Evolutionary conservation across 495 filamentous ascomycete genomes (phyloP), one percentile per base, ranked within the genome.

Genomic region (Penicillium canescens): DNA sequence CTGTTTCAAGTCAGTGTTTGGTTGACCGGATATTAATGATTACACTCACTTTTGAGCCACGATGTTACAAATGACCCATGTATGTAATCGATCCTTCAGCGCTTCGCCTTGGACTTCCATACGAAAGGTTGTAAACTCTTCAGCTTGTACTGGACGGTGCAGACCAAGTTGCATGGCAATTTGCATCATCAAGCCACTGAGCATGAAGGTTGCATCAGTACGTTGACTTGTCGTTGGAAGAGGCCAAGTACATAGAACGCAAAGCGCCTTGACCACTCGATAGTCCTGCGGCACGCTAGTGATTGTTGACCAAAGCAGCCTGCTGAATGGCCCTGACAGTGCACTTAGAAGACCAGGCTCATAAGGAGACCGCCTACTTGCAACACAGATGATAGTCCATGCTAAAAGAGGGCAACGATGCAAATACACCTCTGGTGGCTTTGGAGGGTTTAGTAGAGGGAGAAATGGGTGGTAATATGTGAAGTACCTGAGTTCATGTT

Each of bases 111-210:
- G 86, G 20, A 93, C 80, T 55, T 92, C 87, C 49, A 96, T 85
- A 6, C 83, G 86, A 43, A 91, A 88, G 2, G 89, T 83, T 0
- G 89, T 89, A 70, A 96, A 97, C 65, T 97, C 92, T 70, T 96
- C 90, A 6, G 90, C 86, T 68, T 96, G 89, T 42, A 89, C 90
- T 2, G 92, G 92, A 33, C 91, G 86, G 61, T 97, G 92, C 46
- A 97, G 77, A 12, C 92, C 92, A 49, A 93, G 83, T 48, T 93
- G 90, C 70, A 92, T 92, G 12, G 92, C 92, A 57, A 92, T 85
- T 64, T 96, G 91, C 88, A 96, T 95, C 91, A 96, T 92, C 42
- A 94, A 77, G 8, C 92, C 92, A 57, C 88, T 85, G 11, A 96
- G 77, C 73, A 95, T 96, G 60, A 95, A 92, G 0, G 92, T 96